A percentile compares a stretch with the other conserved stretches of the same genome.
phyloP scores from a whole-genome alignment of 2,329 filamentous ascomycete species.

The Pestalotiopsis fici region DNA sequence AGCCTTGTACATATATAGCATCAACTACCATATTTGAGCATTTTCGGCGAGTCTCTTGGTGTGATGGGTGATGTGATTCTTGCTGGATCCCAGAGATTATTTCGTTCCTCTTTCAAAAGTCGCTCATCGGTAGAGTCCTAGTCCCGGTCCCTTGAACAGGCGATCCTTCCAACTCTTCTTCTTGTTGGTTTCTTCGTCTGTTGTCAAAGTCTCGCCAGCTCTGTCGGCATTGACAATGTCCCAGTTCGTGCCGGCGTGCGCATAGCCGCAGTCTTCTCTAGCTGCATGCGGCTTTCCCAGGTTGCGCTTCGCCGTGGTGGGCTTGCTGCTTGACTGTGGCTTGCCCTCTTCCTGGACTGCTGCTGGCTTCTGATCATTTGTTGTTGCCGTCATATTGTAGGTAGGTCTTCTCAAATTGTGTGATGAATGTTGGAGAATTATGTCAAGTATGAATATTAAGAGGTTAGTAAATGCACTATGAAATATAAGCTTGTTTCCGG shows the following conservation, averaged over 20 bases:
- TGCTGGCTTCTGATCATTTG: not conserved
- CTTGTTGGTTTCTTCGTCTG: not conserved
- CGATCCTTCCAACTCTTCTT: constrained; percentile 5
- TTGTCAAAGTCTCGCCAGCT: not conserved
- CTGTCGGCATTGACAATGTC: not conserved
- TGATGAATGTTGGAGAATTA: not conserved
- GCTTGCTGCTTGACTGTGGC: not conserved
- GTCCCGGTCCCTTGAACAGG: not conserved
- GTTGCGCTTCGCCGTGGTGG: not conserved
- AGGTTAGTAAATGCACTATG: too few relatives aligned
- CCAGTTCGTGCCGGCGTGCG: constrained; percentile 4
- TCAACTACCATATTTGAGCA: not conserved
- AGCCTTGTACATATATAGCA: constrained; percentile 1
- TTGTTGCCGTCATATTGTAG: not conserved
- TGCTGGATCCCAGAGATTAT: not conserved
- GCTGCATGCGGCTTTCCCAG: not conserved
- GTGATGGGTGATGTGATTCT: not conserved
- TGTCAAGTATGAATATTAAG: too few relatives aligned
- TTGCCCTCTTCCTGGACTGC: not conserved
- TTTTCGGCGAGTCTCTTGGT: not conserved
- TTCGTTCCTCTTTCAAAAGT: not conserved
- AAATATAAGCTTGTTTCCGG: too few relatives aligned
- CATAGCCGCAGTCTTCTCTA: not conserved
- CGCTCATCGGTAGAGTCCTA: not conserved
- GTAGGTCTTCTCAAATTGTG: not conserved